Evolutionary conservation across 352 stramenopile genomes (phyloP), one percentile per base, ranked within the genome.

Genomic region (Phytophthora palmivora): DNA sequence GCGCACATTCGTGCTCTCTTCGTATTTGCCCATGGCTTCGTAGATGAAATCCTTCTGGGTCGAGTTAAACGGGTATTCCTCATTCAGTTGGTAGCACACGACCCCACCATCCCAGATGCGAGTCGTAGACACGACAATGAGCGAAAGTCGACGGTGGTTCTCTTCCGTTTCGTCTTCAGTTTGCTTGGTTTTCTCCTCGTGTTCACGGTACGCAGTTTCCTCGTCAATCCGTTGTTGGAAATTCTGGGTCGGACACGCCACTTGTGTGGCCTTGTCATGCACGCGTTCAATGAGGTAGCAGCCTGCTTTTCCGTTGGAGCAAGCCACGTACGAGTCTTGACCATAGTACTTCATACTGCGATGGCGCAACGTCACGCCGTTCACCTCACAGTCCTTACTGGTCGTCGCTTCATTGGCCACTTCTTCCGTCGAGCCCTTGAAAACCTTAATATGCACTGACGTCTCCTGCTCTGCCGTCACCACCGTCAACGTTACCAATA

Each of bases 271-370:
- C 42, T 82, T 65, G 42, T 81, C 71, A 67, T 92, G 83, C 46
- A 78, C 70, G 11, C 69, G 73, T 46, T 89, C 78, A 30, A 84
- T 73, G 16, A 91, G 58, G 77, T 88, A 88, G 76, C 83, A 92
- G 9, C 75, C 75, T 1, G 76, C 79, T 45, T 72, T 56, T 42
- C 81, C 78, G 42, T 82, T 70, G 47, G 80, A 87, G 68, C 83
- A 92, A 19, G 83, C 79, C 22, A 90, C 78, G 66, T 92, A 92
- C 69, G 79, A 62, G 67, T 90, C 85, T 39, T 87, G 76, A 24
- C 64, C 63, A 55, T 91, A 92, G 67, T 89, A 89, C 44, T 84
- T 80, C 68, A 92, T 76, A 37, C 72, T 85, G 39, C 78, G 79
- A 63, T 91, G 81, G 26, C 66, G 69, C 56, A 91, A 60, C 46